Percentiles rank a stretch among this genome's conserved stretches.
These are phyloP conservation scores for Coniochaeta hoffmannii DNA, from an alignment of 2,329 filamentous ascomycete genomes.

Conservation along the genomic window DNA sequence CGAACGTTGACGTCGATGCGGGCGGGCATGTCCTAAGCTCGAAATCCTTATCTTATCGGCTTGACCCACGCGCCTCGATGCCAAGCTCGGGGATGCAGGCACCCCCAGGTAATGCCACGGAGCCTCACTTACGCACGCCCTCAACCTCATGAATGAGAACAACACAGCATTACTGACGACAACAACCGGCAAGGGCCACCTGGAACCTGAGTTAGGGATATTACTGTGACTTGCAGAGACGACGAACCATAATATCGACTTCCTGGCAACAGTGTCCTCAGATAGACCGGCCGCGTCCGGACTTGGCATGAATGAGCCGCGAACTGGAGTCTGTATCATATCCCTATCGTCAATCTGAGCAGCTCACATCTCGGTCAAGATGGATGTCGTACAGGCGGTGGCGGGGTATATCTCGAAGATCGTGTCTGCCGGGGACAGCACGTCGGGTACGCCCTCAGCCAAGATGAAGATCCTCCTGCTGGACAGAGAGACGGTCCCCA, in stretches of 20 bases:
- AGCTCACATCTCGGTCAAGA: slow-evolving; percentile 32
- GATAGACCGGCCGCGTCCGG: background rate
- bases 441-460: slow-evolving; percentile 58
- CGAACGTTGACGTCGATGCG: background rate
- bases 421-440: slow-evolving; percentile 73
- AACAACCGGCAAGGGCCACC: background rate
- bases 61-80: background rate
- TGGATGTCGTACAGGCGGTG: slow-evolving; percentile 92
- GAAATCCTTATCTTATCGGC: slow-evolving; percentile 14
- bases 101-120: slow-evolving; percentile 5
- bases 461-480: slow-evolving; percentile 99
- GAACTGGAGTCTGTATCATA: background rate
- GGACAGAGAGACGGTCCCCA: slow-evolving; percentile 88
- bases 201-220: background rate
- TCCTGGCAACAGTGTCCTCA: background rate
- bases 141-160: background rate
- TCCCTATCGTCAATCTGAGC: background rate
- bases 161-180: background rate
- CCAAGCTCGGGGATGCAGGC: slow-evolving; percentile 6
- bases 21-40: background rate
- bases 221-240: background rate
- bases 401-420: slow-evolving; percentile 96
- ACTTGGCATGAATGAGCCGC: background rate
- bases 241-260: background rate
- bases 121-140: slow-evolving; percentile 3